Evolutionary conservation across 2,329 filamentous ascomycete genomes (phyloP).

Genomic region (Ilyonectria destructans): DNA sequence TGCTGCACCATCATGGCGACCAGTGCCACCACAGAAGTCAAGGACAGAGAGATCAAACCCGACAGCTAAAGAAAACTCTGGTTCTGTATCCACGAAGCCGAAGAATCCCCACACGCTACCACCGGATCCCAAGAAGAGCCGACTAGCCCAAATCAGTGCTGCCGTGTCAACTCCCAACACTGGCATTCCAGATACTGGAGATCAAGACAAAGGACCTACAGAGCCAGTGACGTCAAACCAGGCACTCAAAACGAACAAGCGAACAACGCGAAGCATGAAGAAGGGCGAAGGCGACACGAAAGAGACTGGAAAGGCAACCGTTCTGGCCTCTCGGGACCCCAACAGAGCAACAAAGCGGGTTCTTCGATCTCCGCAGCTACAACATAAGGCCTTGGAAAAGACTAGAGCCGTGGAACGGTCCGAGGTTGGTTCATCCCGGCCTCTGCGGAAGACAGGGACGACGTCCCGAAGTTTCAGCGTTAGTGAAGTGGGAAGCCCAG

Average conservation of each 20-base stretch:
- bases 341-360: slow-evolving; percentile 1
- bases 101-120: neutral
- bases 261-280: slow-evolving; percentile 22
- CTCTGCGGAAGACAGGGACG: slow-evolving; percentile 32
- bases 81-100: neutral
- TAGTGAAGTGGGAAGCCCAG: slow-evolving; percentile 49
- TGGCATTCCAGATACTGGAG: neutral
- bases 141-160: neutral
- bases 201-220: neutral
- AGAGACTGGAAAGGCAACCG: neutral
- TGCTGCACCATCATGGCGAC: neutral
- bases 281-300: neutral
- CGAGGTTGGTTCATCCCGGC: neutral
- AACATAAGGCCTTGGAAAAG: neutral
- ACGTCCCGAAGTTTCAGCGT: slow-evolving; percentile 47
- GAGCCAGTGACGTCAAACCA: neutral
- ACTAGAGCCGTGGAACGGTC: neutral
- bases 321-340: slow-evolving; percentile 23
- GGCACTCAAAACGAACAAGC: neutral
- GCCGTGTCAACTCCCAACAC: neutral
- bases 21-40: neutral
- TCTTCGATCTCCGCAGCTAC: neutral
- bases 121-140: neutral
- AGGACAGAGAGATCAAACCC: neutral
- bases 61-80: neutral